phyloP scores from a whole-genome alignment of 2,329 filamentous ascomycete genomes.

The Rosellinia necatrix region DNA sequence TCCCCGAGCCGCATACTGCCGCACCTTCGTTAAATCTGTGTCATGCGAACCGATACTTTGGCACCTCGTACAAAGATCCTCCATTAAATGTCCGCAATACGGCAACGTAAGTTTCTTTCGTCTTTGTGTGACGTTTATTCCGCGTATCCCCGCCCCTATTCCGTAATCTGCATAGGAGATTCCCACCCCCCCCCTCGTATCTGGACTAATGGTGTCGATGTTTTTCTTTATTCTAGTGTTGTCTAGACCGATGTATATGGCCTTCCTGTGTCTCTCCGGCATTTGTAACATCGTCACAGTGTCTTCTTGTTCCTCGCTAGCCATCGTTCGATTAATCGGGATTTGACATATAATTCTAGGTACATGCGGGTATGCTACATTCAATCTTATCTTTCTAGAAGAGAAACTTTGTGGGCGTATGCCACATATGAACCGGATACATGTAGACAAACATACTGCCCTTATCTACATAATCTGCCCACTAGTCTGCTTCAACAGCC shows the following conservation, averaged over 20 bases:
- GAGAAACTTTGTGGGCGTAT: not conserved
- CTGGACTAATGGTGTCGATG: conserved; percentile 20
- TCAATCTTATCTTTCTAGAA: not conserved
- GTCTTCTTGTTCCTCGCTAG: not conserved
- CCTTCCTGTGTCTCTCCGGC: not conserved
- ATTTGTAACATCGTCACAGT: conserved; percentile 15
- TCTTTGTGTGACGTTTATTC: conserved; percentile 4
- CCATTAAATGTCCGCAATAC: conserved; percentile 21
- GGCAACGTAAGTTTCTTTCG: conserved; percentile 14
- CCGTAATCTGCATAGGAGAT: too few relatives aligned
- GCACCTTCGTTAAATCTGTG: conserved; percentile 13
- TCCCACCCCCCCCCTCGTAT: too few relatives aligned
- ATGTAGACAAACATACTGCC: not conserved
- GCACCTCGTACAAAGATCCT: conserved; percentile 24
- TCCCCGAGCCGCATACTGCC: too few relatives aligned
- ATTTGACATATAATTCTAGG: conserved; percentile 8
- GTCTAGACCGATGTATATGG: conserved; percentile 4
- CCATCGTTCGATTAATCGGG: not conserved
- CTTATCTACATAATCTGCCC: too few relatives aligned
- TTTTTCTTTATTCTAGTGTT: not conserved
- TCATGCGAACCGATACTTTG: conserved; percentile 21
- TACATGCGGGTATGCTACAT: conserved; percentile 5
- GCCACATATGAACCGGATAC: not conserved
- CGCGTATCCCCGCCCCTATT: not conserved
- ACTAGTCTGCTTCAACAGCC: conserved; percentile 6